Conservation (phyloP, 495 filamentous ascomycete genomes). For the Hyaloscypha variabilis region DNA sequence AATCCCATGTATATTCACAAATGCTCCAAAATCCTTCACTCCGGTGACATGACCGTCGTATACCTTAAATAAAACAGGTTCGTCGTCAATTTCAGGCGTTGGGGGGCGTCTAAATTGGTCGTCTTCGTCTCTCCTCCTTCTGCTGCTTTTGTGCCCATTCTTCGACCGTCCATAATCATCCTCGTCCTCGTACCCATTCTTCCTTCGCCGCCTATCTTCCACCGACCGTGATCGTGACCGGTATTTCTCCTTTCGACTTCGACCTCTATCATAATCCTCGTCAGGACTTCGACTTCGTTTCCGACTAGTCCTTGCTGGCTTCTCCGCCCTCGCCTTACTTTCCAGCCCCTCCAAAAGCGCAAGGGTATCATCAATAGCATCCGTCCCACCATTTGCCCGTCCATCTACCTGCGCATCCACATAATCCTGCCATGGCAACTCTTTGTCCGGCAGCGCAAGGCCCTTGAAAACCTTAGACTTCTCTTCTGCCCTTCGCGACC, state of each 20-base stretch:
- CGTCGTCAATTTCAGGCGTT: slow-evolving; percentile 77
- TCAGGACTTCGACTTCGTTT: slow-evolving; percentile 78
- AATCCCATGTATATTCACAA: slow-evolving; percentile 89
- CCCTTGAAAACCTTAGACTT: slow-evolving; percentile 88
- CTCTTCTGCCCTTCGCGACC: slow-evolving; percentile 41
- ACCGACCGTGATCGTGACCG: slow-evolving; percentile 46
- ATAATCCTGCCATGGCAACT: slow-evolving; percentile 60
- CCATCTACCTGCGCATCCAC: slow-evolving; percentile 46
- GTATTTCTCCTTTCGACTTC: slow-evolving; percentile 36
- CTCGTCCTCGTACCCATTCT: slow-evolving; percentile 52
- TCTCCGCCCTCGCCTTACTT: slow-evolving; percentile 57
- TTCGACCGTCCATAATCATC: slow-evolving; percentile 64
- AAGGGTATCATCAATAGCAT: slow-evolving; percentile 91
- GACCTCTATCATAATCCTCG: slow-evolving; percentile 50
- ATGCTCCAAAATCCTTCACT: slow-evolving; percentile 93
- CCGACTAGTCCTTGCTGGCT: slow-evolving; percentile 45
- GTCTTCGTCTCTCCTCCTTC: slow-evolving; percentile 56
- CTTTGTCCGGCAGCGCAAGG: slow-evolving; percentile 83
- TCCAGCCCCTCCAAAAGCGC: slow-evolving; percentile 87
- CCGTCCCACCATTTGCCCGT: slow-evolving; percentile 31
- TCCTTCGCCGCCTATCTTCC: slow-evolving; percentile 50
- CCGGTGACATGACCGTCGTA: slow-evolving; percentile 91
- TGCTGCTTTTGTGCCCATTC: slow-evolving; percentile 42
- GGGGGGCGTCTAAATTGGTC: slow-evolving; percentile 72
- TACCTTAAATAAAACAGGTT: slow-evolving; percentile 81